phyloP scores from a whole-genome alignment of 2,329 filamentous ascomycete genomes.

The Talaromyces pinophilus region DNA sequence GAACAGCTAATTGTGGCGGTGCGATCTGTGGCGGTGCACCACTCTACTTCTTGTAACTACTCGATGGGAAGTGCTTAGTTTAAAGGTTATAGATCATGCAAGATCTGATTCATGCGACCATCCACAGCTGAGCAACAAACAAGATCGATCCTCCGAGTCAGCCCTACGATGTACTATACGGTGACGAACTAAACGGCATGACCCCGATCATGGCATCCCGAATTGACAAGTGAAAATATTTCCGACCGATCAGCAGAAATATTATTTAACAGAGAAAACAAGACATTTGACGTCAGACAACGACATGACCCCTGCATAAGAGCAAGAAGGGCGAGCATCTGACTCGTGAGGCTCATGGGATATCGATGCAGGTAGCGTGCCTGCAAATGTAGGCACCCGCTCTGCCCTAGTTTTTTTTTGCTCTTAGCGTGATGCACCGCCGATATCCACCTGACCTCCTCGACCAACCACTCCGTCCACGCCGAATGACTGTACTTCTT shows the following conservation, averaged over 20 bases:
- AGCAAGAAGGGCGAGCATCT: not conserved
- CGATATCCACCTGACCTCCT: constrained; percentile 9
- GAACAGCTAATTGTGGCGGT: not conserved
- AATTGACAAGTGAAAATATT: not conserved
- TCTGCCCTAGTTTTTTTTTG: not conserved
- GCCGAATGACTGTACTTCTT: not conserved
- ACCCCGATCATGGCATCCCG: not conserved
- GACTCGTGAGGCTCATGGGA: constrained; percentile 12
- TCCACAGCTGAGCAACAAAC: not conserved
- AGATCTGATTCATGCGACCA: constrained; percentile 7
- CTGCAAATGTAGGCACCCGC: constrained; percentile 1
- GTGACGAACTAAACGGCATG: not conserved
- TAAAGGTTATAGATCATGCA: not conserved
- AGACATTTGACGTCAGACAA: constrained; percentile 5
- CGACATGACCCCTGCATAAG: constrained; percentile 12
- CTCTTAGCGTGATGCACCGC: not conserved
- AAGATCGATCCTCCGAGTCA: not conserved
- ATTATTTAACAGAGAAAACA: not conserved
- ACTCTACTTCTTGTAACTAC: not conserved
- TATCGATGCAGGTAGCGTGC: not conserved
- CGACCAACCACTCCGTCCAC: not conserved
- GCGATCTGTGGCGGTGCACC: not conserved
- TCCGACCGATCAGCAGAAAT: not conserved
- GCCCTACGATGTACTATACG: not conserved
- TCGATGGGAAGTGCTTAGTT: not conserved